phyloP scores from a whole-genome alignment of 148 eudicot species.

The Pharnaceum exiguum region DNA sequence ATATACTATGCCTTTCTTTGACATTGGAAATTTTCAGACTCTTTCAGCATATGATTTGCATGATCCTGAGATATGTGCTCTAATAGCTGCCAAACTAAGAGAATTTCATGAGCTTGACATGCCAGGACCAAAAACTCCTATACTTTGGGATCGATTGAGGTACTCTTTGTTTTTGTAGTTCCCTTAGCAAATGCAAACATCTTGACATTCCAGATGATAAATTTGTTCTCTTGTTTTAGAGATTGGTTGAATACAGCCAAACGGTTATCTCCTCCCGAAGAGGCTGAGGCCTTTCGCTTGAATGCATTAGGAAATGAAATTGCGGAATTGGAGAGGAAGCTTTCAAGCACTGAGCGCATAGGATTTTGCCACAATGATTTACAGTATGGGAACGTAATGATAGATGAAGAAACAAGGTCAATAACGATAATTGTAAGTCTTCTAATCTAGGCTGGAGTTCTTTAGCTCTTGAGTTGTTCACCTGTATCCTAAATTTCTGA shows the following conservation, averaged over 20 bases:
- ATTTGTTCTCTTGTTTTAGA: constrained; percentile 27
- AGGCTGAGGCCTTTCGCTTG: constrained; percentile 50
- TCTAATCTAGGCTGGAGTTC: neutral
- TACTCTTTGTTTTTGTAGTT: constrained; percentile 19
- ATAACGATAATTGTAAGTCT: constrained; percentile 84
- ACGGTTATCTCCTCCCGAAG: constrained; percentile 48
- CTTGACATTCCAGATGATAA: neutral
- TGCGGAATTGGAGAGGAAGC: constrained; percentile 44
- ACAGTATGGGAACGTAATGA: constrained; percentile 96
- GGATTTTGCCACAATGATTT: constrained; percentile 97
- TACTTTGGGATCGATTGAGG: constrained; percentile 78
- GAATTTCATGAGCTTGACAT: constrained; percentile 80
- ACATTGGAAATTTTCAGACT: constrained; percentile 48
- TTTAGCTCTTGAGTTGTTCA: neutral
- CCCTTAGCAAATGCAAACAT: neutral
- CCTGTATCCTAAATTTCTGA: neutral
- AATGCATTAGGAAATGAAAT: constrained; percentile 55
- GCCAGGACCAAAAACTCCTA: constrained; percentile 69
- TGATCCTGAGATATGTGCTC: constrained; percentile 71
- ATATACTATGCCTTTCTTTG: neutral
- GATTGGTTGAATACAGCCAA: constrained; percentile 61
- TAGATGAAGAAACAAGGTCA: constrained; percentile 62
- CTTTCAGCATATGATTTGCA: constrained; percentile 74
- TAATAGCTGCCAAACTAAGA: constrained; percentile 78
- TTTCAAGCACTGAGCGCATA: constrained; percentile 35